Base-by-base conservation (phyloP, 139 green algal species). In the Ettlia oleoabundans region DNA sequence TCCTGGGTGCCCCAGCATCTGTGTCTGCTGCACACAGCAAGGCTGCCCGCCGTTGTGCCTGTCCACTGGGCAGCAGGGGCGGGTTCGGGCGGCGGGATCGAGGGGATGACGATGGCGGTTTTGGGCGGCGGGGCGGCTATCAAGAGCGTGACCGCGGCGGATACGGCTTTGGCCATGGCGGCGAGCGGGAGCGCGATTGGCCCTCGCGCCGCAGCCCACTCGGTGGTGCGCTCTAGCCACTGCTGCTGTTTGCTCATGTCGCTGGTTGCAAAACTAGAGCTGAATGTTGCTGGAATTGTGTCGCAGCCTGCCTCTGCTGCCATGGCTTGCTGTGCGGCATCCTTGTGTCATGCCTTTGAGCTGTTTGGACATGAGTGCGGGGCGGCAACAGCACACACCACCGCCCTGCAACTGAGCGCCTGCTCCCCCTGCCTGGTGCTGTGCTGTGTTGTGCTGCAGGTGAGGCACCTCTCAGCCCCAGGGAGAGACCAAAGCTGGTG, bases 401-500 rank as follows among this genome's bases (percentile, higher is more conserved):
- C 42, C 37, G 41, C 38, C 2, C 26, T n/a, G 62, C 62, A 2
- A 5, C 19, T 37, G 3, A 15, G n/a, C 28, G 13, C 26, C 19
- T 35, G 47, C 32, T 26, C 5, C 24, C 19, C 15, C 51, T 19
- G 51, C 51, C 15, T 19, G n/a, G n/a, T 15, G 47, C 58, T 67
- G 58, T 67, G 58, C 58, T 32, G 58, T 43, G 13, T 43, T 33
- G 9, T 18, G 6, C 47, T n/a, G 43, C 73, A 78, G 71, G 71
- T 24, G 71, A 69, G 47, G n/a, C 18, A 4, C 73, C 73, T 3
- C 28, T 22, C n/a, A 84, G 72, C 70, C 73, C 83, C 24, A 76
- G 76, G 5, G 79, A 74, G 73, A 79, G 85, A 15, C 85, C 84
- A 8, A 68, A 41, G 22, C 76, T 88, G 32, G 33, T 47, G 19